Conservation (phyloP, 2,329 filamentous ascomycete species). For the Epichloe coenophiala region DNA sequence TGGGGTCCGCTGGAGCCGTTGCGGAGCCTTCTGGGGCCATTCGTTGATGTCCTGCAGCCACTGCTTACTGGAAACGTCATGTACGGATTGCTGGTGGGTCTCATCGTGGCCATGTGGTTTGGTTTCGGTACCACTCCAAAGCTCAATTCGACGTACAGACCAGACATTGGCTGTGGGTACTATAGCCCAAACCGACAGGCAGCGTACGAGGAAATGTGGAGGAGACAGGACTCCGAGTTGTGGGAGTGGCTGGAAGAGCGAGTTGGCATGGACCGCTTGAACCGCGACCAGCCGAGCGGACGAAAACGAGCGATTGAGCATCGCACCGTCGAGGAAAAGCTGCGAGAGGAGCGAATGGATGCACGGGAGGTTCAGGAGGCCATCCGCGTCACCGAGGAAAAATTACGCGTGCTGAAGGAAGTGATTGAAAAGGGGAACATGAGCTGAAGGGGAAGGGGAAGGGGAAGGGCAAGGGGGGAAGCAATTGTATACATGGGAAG, state of each 20-base stretch:
- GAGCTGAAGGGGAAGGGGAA: neutral
- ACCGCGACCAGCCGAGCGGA: constrained; percentile 17
- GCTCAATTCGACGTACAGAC: constrained; percentile 23
- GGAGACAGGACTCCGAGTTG: constrained; percentile 70
- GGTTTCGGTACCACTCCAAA: constrained; percentile 39
- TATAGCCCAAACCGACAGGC: constrained; percentile 52
- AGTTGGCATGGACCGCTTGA: constrained; percentile 53
- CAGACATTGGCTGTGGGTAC: constrained; percentile 15
- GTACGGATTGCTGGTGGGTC: constrained; percentile 57
- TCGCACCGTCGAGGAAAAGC: constrained; percentile 44
- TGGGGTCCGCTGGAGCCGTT: constrained; percentile 81
- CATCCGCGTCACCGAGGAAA: constrained; percentile 76
- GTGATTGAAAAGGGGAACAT: constrained; percentile 42
- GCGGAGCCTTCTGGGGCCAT: constrained; percentile 53
- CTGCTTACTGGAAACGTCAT: constrained; percentile 66
- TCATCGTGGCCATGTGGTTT: constrained; percentile 65
- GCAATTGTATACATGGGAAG: neutral
- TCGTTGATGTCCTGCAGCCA: constrained; percentile 55
- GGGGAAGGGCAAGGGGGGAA: no score
- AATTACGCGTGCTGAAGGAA: constrained; percentile 61
- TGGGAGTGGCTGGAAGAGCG: constrained; percentile 92
- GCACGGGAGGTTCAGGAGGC: constrained; percentile 66
- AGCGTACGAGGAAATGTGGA: constrained; percentile 90
- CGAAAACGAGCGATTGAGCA: constrained; percentile 39
- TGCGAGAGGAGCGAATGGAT: constrained; percentile 49